Percentiles rank a stretch among this genome's conserved stretches.
Conservation (phyloP, 805 yeast genomes). For the Millerago galiae region DNA sequence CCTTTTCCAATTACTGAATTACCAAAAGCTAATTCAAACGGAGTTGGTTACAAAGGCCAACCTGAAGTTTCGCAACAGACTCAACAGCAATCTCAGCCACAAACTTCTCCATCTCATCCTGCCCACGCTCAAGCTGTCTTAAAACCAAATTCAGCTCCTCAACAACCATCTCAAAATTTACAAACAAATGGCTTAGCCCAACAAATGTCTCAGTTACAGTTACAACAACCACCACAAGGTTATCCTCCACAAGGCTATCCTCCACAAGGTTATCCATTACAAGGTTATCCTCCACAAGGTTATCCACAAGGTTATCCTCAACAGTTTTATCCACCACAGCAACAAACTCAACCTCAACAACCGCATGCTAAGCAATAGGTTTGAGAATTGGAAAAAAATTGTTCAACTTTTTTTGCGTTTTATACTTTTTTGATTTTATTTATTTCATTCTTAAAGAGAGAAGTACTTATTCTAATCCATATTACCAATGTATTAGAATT, state of each 20-base stretch:
- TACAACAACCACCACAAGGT: slow-evolving; percentile 11
- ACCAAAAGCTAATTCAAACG: slow-evolving; percentile 34
- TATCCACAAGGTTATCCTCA: slow-evolving; percentile 8
- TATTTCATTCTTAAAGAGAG: not conserved
- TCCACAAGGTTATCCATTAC: slow-evolving; percentile 10
- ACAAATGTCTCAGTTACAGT: slow-evolving; percentile 13
- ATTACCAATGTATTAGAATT: slow-evolving; percentile 2
- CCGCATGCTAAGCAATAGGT: slow-evolving; percentile 12
- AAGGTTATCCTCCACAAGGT: slow-evolving; percentile 3
- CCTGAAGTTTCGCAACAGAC: slow-evolving; percentile 23
- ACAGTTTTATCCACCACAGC: slow-evolving; percentile 2
- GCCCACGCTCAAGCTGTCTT: slow-evolving; percentile 12
- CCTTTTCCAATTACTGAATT: slow-evolving; percentile 75
- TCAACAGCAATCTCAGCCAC: slow-evolving; percentile 15
- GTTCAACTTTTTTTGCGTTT: not conserved
- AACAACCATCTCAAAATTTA: slow-evolving; percentile 12
- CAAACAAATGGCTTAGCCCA: slow-evolving; percentile 11
- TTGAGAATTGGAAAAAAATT: not conserved
- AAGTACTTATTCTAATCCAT: slow-evolving; percentile 11
- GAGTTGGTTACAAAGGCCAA: slow-evolving; percentile 42
- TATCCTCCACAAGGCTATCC: slow-evolving; percentile 17
- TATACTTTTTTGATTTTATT: not conserved
- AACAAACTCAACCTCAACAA: slow-evolving; percentile 4
- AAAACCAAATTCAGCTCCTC: slow-evolving; percentile 13
- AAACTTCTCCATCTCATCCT: slow-evolving; percentile 19